A percentile compares a stretch with the other conserved stretches of the same genome.
phyloP scores from a whole-genome alignment of 2,329 filamentous ascomycete species.

The Cryoendolithus antarcticus region DNA sequence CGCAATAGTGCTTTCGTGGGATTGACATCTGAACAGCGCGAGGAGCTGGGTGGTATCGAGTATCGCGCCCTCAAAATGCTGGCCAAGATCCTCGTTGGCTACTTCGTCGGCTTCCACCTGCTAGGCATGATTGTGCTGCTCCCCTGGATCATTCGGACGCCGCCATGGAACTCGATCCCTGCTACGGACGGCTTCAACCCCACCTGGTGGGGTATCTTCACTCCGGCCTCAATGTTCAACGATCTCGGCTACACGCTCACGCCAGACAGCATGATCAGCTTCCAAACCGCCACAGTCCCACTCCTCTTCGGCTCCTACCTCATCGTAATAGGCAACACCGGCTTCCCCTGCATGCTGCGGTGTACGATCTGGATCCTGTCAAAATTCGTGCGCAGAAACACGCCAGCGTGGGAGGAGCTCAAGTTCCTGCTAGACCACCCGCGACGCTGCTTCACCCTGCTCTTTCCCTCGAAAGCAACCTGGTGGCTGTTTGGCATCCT shows the following conservation, averaged over 20 bases:
- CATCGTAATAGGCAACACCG: conserved; percentile 90
- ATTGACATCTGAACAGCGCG: conserved; percentile 76
- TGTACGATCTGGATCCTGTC: conserved; percentile 80
- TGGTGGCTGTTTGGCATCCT: conserved; percentile 94
- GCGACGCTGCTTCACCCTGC: conserved; percentile 84
- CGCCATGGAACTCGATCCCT: conserved; percentile 55
- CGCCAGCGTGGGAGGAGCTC: conserved; percentile 76
- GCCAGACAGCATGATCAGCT: conserved; percentile 86
- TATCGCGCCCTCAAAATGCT: conserved; percentile 85
- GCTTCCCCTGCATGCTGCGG: conserved; percentile 86
- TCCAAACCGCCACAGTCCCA: conserved; percentile 62
- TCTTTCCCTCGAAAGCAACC: conserved; percentile 80
- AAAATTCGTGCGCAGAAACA: conserved; percentile 50
- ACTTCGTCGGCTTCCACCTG: conserved; percentile 74
- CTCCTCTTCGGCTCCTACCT: conserved; percentile 71
- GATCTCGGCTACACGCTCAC: conserved; percentile 91
- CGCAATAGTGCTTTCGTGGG: conserved; percentile 89
- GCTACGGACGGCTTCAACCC: conserved; percentile 47
- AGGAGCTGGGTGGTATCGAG: conserved; percentile 92
- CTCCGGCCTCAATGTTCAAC: conserved; percentile 76
- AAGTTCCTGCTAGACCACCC: conserved; percentile 88
- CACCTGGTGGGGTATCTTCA: conserved; percentile 89
- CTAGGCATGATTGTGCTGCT: conserved; percentile 61
- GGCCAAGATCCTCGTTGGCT: conserved; percentile 60
- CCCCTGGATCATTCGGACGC: conserved; percentile 63